These are phyloP conservation scores for Picea abies DNA, from an alignment of 83 land plant species.

Conservation along the genomic window DNA sequence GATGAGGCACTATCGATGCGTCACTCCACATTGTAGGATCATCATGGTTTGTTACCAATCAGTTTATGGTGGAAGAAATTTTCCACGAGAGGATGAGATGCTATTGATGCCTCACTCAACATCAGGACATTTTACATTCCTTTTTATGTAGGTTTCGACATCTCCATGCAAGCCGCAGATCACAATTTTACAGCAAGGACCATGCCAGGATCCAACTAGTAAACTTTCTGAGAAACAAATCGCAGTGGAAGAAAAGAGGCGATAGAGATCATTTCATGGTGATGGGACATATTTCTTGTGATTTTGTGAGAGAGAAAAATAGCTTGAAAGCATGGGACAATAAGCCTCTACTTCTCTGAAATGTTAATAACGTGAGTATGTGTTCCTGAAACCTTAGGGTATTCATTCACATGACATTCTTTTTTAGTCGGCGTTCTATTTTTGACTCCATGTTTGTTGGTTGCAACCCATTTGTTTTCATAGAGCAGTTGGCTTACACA, in stretches of 20 bases:
- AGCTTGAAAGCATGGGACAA: slow-evolving; percentile 39
- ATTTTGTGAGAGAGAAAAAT: slow-evolving; percentile 37
- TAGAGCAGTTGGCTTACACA: neutral
- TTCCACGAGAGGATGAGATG: slow-evolving; percentile 8
- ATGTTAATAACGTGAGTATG: slow-evolving; percentile 51
- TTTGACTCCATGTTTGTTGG: slow-evolving; percentile 80
- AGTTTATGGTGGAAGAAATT: neutral
- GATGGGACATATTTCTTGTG: slow-evolving; percentile 51
- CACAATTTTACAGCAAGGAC: slow-evolving; percentile 29
- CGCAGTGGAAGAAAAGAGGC: slow-evolving; percentile 20
- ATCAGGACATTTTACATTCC: slow-evolving; percentile 7
- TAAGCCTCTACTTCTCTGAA: slow-evolving; percentile 37
- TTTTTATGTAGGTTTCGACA: neutral
- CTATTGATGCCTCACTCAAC: slow-evolving; percentile 43
- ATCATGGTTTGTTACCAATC: slow-evolving; percentile 1
- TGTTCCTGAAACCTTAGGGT: slow-evolving; percentile 81
- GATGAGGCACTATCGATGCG: no score
- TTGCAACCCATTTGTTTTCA: slow-evolving; percentile 14
- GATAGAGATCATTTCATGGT: slow-evolving; percentile 57
- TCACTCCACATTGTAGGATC: no score
- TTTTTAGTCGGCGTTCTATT: slow-evolving; percentile 62
- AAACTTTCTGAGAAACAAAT: slow-evolving; percentile 20
- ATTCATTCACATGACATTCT: slow-evolving; percentile 71
- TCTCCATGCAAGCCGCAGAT: slow-evolving; percentile 5
- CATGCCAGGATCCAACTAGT: slow-evolving; percentile 23